A percentile compares a stretch with the other conserved stretches of the same genome.
Evolutionary conservation across 805 yeast species (phyloP).

Genomic region (Yarrowia bubula): DNA sequence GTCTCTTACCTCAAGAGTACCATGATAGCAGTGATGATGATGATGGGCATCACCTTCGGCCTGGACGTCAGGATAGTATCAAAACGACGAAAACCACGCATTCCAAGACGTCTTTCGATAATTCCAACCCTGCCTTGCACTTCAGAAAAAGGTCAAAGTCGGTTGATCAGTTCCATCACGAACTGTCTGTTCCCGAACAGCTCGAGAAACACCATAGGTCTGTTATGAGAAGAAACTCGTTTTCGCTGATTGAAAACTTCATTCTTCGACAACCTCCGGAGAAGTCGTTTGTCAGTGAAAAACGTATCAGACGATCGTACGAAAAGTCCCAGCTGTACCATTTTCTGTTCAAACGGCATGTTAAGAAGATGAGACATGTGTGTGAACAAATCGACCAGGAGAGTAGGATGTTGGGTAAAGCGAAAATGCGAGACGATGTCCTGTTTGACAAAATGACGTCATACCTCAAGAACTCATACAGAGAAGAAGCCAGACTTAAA

Average conservation of each 20-base stretch:
- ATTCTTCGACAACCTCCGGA: constrained; percentile 14
- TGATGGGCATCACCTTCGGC: not conserved
- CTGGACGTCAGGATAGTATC: constrained; percentile 12
- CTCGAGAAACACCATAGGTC: constrained; percentile 12
- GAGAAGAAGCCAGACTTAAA: constrained; percentile 18
- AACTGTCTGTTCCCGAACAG: constrained; percentile 22
- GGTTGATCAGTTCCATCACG: constrained; percentile 24
- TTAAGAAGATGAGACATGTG: constrained; percentile 1
- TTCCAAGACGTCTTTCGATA: not conserved
- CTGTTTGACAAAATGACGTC: constrained; percentile 13
- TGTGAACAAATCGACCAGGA: constrained; percentile 21
- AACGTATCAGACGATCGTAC: constrained; percentile 21
- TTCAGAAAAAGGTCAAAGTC: constrained; percentile 20
- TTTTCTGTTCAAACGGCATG: constrained; percentile 17
- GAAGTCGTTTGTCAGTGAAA: constrained; percentile 18
- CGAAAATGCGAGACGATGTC: constrained; percentile 16
- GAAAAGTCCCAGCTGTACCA: constrained; percentile 27
- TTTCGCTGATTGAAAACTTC: constrained; percentile 18
- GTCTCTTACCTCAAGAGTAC: constrained; percentile 1
- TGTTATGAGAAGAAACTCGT: constrained; percentile 15
- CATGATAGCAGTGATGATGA: constrained; percentile 10
- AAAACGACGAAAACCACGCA: not conserved
- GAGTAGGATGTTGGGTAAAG: not conserved
- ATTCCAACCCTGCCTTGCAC: not conserved
- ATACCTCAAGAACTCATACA: constrained; percentile 26